phyloP scores from a whole-genome alignment of 2,329 filamentous ascomycete species.

The Epichloe brachyelytri region DNA sequence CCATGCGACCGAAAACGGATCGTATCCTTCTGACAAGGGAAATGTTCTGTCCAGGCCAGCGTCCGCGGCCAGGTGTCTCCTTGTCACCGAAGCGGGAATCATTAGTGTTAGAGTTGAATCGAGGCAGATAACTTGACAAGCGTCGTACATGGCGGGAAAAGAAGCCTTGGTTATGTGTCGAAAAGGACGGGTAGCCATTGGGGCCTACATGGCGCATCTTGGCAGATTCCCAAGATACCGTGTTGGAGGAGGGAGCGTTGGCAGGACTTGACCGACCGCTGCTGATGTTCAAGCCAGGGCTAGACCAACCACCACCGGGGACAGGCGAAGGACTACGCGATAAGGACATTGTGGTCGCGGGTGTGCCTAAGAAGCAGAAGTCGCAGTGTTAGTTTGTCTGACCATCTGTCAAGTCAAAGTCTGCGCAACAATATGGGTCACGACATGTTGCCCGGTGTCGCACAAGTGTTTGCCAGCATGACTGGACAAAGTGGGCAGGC shows the following conservation, averaged over 20 bases:
- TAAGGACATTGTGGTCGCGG: conserved; percentile 58
- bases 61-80: conserved; percentile 56
- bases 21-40: conserved; percentile 35
- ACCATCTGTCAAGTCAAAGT: conserved; percentile 12
- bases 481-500: not conserved
- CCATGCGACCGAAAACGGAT: conserved; percentile 35
- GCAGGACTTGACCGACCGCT: conserved; percentile 58
- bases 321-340: conserved; percentile 80
- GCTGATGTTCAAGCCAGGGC: conserved; percentile 61
- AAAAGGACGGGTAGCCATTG: conserved; percentile 65
- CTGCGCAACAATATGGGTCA: conserved; percentile 8
- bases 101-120: conserved; percentile 42
- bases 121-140: conserved; percentile 66
- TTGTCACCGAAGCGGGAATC: conserved; percentile 54
- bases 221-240: conserved; percentile 70
- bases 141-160: conserved; percentile 73
- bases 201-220: conserved; percentile 64
- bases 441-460: conserved; percentile 1
- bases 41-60: conserved; percentile 29
- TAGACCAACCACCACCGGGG: conserved; percentile 78
- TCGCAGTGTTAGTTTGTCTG: conserved; percentile 3
- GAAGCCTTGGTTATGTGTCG: conserved; percentile 73
- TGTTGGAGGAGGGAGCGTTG: conserved; percentile 36
- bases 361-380: conserved; percentile 33
- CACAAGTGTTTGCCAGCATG: not conserved